Percentiles rank a stretch among this genome's conserved stretches.
Conservation (phyloP, 1,284 basidiomycete genomes). For the Tilletia indica region DNA sequence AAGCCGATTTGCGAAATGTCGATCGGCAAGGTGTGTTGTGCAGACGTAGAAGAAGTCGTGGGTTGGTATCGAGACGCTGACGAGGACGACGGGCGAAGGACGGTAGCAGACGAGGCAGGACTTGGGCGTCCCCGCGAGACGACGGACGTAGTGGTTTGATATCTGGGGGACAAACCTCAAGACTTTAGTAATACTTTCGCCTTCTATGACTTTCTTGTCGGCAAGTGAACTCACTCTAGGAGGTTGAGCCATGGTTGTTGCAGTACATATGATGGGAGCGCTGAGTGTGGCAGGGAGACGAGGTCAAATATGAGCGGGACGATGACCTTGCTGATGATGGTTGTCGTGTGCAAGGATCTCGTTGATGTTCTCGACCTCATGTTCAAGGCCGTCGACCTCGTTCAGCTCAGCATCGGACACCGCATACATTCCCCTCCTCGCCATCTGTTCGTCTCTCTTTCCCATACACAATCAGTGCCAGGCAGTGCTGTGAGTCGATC, state of each 20-base stretch:
- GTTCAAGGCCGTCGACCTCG: too few species aligned
- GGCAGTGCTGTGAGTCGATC: too few species aligned
- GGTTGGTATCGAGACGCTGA: conserved; percentile 35
- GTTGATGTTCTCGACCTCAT: too few species aligned
- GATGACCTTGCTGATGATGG: too few species aligned
- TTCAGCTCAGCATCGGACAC: too few species aligned
- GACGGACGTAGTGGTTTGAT: conserved; percentile 40
- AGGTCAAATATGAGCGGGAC: too few species aligned
- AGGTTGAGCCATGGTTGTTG: not conserved
- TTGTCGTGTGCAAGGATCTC: too few species aligned
- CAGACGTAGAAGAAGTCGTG: conserved; percentile 49
- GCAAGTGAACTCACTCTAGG: not conserved
- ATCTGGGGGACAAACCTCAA: conserved; percentile 18
- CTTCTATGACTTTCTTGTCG: not conserved
- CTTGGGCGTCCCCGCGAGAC: conserved; percentile 39
- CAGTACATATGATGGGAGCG: too few species aligned
- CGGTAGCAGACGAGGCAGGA: conserved; percentile 42
- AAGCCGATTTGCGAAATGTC: conserved; percentile 34
- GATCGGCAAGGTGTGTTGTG: conserved; percentile 37
- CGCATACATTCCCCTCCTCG: too few species aligned
- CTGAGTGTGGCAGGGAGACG: too few species aligned
- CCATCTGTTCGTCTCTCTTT: too few species aligned
- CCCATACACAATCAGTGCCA: too few species aligned
- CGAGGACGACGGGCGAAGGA: conserved; percentile 38
- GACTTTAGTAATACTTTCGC: not conserved